These are phyloP conservation scores for Trichosanthes cucumerina DNA, from an alignment of 306 rosid species.

Conservation along the genomic window DNA sequence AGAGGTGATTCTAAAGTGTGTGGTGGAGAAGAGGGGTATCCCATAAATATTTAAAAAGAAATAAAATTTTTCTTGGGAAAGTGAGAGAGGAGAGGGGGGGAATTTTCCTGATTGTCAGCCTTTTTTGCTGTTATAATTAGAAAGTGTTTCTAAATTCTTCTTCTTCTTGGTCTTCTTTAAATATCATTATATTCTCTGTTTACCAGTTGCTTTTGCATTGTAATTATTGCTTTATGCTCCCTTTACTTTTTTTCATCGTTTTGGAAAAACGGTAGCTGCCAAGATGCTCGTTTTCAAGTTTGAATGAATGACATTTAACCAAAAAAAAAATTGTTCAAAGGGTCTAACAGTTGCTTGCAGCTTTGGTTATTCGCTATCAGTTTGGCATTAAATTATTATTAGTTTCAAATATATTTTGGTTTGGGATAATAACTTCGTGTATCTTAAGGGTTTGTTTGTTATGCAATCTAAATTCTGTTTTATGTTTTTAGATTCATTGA, in stretches of 20 bases:
- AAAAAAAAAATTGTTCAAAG: background rate
- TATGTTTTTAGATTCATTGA: too few relatives aligned
- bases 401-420: too few relatives aligned
- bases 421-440: too few relatives aligned
- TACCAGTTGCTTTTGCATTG: background rate
- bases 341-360: background rate
- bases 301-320: background rate
- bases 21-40: background rate
- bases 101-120: background rate
- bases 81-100: background rate
- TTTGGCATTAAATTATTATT: too few relatives aligned
- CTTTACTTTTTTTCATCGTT: background rate
- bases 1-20: background rate
- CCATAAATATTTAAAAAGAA: slow-evolving; percentile 2
- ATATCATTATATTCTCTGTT: background rate
- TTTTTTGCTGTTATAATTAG: background rate
- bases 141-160: slow-evolving; percentile 5
- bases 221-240: background rate
- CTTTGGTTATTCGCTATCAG: background rate
- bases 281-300: background rate
- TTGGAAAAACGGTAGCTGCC: background rate
- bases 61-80: slow-evolving; percentile 19
- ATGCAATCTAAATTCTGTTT: too few relatives aligned
- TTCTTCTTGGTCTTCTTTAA: background rate
- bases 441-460: too few relatives aligned